Evolutionary conservation across 208 protist species (phyloP), one percentile per base, ranked within the genome.

Genomic region (Porcisia hertigi): DNA sequence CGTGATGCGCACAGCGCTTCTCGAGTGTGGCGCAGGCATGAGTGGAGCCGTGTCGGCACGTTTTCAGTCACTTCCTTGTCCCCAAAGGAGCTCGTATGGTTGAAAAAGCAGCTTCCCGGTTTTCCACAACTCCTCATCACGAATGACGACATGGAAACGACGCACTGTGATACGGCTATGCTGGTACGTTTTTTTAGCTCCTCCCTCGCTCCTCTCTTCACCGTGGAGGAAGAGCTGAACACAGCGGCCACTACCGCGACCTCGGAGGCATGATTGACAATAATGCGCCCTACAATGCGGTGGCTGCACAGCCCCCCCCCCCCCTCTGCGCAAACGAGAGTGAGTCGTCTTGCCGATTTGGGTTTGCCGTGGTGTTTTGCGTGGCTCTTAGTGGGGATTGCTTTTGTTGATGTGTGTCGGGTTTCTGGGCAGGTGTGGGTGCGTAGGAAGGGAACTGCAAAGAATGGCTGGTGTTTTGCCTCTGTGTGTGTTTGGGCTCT

Each of bases 21-120:
- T 30, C 62, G 69, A 36, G 36, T 45, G 18, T 1, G 39, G 45
- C 41, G 75, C 7, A 57, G 77, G 25, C 67, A 84, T 60, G 75
- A 64, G 3, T 90, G 85, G 83, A 80, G 64, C 25, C 62, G 60
- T 23, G 85, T 89, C 25, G 88, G 84, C 25, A 79, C 72, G 30
- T 88, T 95, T 52, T 55, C 67, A 2, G 34, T 82, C 0, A 69
- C 69, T 52, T 69, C 75, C 0, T 71, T 95, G n/a, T 75, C 69
- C 20, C 54, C 84, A 0, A 80, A 76, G 71, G 89, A 95, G 49
- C 67, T 93, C n/a, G 34, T 91, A 53, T 95, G 91, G 91, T 75
- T 95, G 16, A 91, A 87, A 73, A 85, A 84, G 78, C 66, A 90
- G 73, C 57, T 85, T 12, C 52, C 71, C 0, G 25, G 63, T 1